These are phyloP conservation scores for Remersonia thermophila DNA, from an alignment of 2,329 filamentous ascomycete species.

Conservation along the genomic window DNA sequence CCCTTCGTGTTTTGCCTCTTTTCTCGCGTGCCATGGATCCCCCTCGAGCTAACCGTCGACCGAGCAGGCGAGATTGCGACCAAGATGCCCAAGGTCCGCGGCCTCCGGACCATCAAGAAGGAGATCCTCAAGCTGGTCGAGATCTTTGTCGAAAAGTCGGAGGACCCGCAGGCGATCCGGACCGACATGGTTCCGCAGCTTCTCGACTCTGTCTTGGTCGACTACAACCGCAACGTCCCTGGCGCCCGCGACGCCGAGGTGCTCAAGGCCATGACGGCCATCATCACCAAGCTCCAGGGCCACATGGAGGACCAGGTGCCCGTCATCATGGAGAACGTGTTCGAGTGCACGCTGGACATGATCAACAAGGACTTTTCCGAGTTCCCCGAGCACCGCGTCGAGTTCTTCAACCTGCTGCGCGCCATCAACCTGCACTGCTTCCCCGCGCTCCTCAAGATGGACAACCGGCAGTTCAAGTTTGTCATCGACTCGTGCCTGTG, in stretches of 20 bases:
- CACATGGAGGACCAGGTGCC: constrained; percentile 98
- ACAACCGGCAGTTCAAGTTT: constrained; percentile 96
- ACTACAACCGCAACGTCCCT: constrained; percentile 94
- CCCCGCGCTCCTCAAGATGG: constrained; percentile 82
- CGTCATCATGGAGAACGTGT: constrained; percentile 95
- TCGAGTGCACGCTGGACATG: constrained; percentile 97
- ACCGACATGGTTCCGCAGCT: constrained; percentile 91
- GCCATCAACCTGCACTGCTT: constrained; percentile 98
- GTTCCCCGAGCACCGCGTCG: constrained; percentile 96
- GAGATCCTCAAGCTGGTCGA: constrained; percentile 98
- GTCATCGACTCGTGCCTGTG: constrained; percentile 99
- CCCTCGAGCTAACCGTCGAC: too few relatives aligned
- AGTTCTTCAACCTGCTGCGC: constrained; percentile 94
- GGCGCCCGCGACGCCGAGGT: constrained; percentile 95
- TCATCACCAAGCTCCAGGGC: constrained; percentile 85
- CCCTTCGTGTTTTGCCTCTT: not conserved
- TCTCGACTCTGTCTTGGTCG: constrained; percentile 81
- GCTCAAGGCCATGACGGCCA: constrained; percentile 91
- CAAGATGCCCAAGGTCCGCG: constrained; percentile 93
- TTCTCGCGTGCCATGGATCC: too few relatives aligned
- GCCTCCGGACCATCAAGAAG: constrained; percentile 95
- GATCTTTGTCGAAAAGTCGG: constrained; percentile 94
- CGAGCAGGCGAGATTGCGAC: constrained; percentile 81
- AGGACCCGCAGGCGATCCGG: constrained; percentile 87
- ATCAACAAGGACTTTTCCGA: constrained; percentile 99